Conservation (phyloP, 148 eudicot genomes). For the Silene latifolia region DNA sequence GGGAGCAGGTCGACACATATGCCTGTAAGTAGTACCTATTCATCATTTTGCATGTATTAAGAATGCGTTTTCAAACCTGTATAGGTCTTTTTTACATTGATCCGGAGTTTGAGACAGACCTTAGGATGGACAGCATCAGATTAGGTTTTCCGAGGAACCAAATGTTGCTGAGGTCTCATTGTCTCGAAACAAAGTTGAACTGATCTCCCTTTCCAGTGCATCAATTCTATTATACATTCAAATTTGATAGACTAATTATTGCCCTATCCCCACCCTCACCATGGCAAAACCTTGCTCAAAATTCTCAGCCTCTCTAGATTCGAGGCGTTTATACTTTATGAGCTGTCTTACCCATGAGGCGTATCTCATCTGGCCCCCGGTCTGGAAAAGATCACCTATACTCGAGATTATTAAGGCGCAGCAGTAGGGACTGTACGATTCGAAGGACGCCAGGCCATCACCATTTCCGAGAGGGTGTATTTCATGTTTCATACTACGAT, state of each 20-base stretch:
- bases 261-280: background rate
- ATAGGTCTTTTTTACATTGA: slow-evolving; percentile 79
- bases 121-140: slow-evolving; percentile 81
- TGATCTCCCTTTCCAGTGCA: background rate
- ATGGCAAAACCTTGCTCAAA: too few species aligned
- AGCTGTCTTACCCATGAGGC: too few species aligned
- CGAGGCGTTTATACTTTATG: too few species aligned
- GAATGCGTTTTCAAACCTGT: background rate
- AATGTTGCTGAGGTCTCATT: background rate
- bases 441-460: too few species aligned
- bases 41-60: background rate
- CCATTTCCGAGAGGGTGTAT: too few species aligned
- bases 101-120: slow-evolving; percentile 83
- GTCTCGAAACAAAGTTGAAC: slow-evolving; percentile 23
- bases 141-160: slow-evolving; percentile 53
- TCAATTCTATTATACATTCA: slow-evolving; percentile 8
- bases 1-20: slow-evolving; percentile 98
- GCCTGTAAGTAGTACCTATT: slow-evolving; percentile 43
- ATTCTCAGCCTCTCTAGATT: too few species aligned
- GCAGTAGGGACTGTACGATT: too few species aligned
- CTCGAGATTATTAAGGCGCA: background rate
- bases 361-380: too few species aligned
- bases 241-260: background rate
- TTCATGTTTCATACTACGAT: too few species aligned
- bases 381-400: too few species aligned